Evolutionary conservation across 805 yeast genomes (phyloP), one percentile per base, ranked within the genome.

Genomic region (Barnettozyma sp.): DNA sequence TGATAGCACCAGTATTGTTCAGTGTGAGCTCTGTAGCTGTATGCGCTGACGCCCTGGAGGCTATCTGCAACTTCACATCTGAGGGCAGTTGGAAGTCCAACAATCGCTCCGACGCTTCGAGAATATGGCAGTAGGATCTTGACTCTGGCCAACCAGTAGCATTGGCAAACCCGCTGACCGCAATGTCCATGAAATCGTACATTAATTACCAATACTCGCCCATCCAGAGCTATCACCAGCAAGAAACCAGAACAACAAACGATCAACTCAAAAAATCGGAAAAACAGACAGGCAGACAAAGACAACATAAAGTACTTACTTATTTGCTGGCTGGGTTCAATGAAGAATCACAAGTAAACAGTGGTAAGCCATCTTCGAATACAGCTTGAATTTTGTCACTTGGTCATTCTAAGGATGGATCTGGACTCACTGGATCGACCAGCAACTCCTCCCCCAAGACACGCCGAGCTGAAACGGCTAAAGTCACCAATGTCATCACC

Each of bases 81-180:
- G 60, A 64, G 1, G 95, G 95, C 2, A 85, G 65, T 3, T 66
- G 55, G 60, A 90, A 90, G 41, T 84, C 83, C 7, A 90, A 68
- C 23, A 90, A 58, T 41, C 50, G 39, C 38, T 68, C 70, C 1
- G 90, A 74, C 1, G 87, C 76, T n/a, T 80, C 78, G 3, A 80
- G 73, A 15, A 90, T 68, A 47, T 79, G 76, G 35, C 86, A 80
- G 52, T 82, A 86, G 23, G 82, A 71, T 56, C 82, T 82, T 44
- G 83, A 85, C 39, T 74, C 73, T 47, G 79, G 76, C 97, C 97
- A 88, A 5, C 70, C 70, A 1, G 94, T 78, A 17, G 80, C 56
- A 25, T 65, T 59, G 55, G 80, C 73, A 60, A 83, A 90, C 46
- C 83, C 73, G 58, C 71, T 68, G 47, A 80, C 79, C 22, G 90